Conservation (phyloP, 208 protist species). For the Porcisia deanei region DNA sequence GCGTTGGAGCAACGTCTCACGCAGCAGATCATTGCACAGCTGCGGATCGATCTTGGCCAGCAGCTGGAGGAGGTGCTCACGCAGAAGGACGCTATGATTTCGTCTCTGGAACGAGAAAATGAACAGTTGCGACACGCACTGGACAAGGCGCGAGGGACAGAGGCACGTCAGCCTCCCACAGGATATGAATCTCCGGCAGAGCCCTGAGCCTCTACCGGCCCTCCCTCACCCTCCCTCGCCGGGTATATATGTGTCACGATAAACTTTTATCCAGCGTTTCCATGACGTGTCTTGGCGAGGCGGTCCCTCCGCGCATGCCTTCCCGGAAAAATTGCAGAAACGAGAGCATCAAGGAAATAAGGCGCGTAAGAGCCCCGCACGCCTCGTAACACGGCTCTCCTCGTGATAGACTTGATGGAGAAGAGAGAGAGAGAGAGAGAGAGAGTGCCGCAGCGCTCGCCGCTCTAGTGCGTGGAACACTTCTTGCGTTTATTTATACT, state of each 20-base stretch:
- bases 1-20: conserved; percentile 35
- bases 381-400: neutral
- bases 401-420: neutral
- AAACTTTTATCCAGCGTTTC: conserved; percentile 14
- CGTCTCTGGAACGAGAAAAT: conserved; percentile 50
- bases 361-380: neutral
- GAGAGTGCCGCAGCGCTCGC: neutral
- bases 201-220: neutral
- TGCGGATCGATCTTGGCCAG: conserved; percentile 36
- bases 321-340: neutral
- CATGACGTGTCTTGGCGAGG: neutral
- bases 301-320: neutral
- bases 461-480: neutral
- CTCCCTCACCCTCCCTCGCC: conserved; percentile 17
- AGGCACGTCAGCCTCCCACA: neutral
- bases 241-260: conserved; percentile 26
- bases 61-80: conserved; percentile 46
- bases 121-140: conserved; percentile 26
- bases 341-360: neutral
- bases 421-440: neutral
- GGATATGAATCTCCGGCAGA: neutral
- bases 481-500: neutral
- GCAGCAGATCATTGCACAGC: conserved; percentile 43
- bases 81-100: conserved; percentile 46
- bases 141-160: neutral